These are phyloP conservation scores for Ceratocystis alfenasii DNA, from an alignment of 2,329 filamentous ascomycete genomes.

Conservation along the genomic window DNA sequence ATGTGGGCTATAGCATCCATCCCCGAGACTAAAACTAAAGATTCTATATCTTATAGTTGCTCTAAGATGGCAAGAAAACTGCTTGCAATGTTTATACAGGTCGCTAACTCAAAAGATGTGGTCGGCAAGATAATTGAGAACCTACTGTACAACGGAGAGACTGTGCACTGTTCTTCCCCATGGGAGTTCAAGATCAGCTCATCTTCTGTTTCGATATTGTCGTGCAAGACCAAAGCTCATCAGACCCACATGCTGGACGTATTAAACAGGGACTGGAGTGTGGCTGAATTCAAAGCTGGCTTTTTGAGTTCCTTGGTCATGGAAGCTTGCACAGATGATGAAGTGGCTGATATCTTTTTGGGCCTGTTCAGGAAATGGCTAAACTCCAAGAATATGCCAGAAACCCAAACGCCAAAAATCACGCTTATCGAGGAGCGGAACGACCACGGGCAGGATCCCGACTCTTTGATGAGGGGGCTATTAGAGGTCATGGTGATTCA, in stretches of 20 bases:
- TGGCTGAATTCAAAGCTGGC: conserved; percentile 38
- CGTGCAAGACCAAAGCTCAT: neutral
- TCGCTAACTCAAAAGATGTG: conserved; percentile 42
- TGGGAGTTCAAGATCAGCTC: conserved; percentile 44
- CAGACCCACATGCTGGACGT: conserved; percentile 9
- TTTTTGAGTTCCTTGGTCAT: conserved; percentile 40
- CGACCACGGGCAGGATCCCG: conserved; percentile 18
- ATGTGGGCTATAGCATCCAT: conserved; percentile 49
- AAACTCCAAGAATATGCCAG: conserved; percentile 25
- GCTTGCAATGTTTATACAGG: conserved; percentile 45
- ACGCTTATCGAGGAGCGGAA: conserved; percentile 28
- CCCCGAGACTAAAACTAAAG: conserved; percentile 31
- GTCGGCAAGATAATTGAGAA: conserved; percentile 41
- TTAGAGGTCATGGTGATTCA: conserved; percentile 52
- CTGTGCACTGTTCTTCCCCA: conserved; percentile 24
- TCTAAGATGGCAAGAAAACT: conserved; percentile 39
- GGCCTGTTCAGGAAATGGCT: conserved; percentile 49
- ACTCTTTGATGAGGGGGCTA: conserved; percentile 38
- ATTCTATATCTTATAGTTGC: conserved; percentile 31
- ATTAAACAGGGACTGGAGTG: conserved; percentile 32
- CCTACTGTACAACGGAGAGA: conserved; percentile 44
- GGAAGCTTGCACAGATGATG: conserved; percentile 41
- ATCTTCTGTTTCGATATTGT: conserved; percentile 28
- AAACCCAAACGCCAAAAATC: conserved; percentile 25
- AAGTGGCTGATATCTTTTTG: conserved; percentile 50